phyloP scores from a whole-genome alignment of 2,329 filamentous ascomycete genomes.

The Fusarium siculi region DNA sequence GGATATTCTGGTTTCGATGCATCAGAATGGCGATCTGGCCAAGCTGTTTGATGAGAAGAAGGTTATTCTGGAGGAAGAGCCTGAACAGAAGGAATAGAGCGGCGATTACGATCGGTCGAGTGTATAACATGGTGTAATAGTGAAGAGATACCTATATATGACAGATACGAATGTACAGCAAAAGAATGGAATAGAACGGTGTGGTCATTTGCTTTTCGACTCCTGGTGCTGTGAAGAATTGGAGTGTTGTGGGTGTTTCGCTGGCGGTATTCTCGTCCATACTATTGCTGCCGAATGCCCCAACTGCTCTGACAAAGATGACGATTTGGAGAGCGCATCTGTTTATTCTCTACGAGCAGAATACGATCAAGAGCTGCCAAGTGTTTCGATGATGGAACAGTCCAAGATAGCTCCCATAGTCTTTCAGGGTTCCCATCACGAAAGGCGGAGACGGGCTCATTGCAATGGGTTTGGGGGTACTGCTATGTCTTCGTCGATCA shows the following conservation, averaged over 20 bases:
- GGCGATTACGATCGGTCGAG: background rate
- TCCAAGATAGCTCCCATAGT: background rate
- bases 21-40: constrained; percentile 92
- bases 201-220: background rate
- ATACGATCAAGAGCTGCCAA: background rate
- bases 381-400: background rate
- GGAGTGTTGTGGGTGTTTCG: too few relatives aligned
- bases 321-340: background rate
- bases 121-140: constrained; percentile 46
- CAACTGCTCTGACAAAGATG: background rate
- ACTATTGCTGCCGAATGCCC: fast-evolving
- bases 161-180: constrained; percentile 39
- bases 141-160: constrained; percentile 43
- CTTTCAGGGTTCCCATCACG: background rate
- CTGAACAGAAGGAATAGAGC: constrained; percentile 49
- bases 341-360: too few relatives aligned
- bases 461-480: too few relatives aligned
- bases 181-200: constrained; percentile 35
- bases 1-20: constrained; percentile 96
- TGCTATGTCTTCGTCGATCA: too few relatives aligned
- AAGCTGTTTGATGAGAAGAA: constrained; percentile 93
- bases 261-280: fast-evolving
- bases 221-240: background rate
- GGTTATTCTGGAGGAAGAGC: constrained; percentile 71
- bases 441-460: fast-evolving